These are phyloP conservation scores for Calonectria pseudoreteaudii DNA, from an alignment of 2,329 filamentous ascomycete genomes.

Conservation along the genomic window DNA sequence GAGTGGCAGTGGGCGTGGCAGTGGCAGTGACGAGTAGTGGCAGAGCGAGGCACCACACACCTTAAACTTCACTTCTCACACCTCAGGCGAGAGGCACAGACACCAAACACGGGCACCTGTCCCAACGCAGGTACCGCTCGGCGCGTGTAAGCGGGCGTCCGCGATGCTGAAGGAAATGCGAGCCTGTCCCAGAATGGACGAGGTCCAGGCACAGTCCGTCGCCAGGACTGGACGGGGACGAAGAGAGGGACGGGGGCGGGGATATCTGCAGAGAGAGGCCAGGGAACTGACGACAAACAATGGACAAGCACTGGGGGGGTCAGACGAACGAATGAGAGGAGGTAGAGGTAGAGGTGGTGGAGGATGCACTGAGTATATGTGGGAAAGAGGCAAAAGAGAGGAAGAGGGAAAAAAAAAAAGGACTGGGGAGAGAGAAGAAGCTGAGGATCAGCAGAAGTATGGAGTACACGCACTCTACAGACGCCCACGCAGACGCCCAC, in stretches of 20 bases:
- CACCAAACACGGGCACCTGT: constrained; percentile 25
- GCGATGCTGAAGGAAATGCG: constrained; percentile 8
- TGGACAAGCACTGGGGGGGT: constrained; percentile 15
- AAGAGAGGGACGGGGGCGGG: constrained; percentile 12
- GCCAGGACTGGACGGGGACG: constrained; percentile 10
- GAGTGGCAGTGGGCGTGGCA: constrained; percentile 22
- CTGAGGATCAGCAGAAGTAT: constrained; percentile 36
- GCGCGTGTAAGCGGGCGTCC: constrained; percentile 22
- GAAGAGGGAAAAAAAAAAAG: constrained; percentile 30
- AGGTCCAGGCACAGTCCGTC: constrained; percentile 6
- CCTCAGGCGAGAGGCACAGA: constrained; percentile 23
- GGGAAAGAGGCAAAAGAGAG: constrained; percentile 29
- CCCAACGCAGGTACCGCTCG: constrained; percentile 27
- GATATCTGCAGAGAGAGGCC: constrained; percentile 27
- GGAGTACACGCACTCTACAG: constrained; percentile 38
- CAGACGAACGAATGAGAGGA: constrained; percentile 33
- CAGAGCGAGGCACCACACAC: constrained; percentile 19
- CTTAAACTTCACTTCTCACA: constrained; percentile 17
- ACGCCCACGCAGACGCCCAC: constrained; percentile 40
- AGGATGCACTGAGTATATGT: constrained; percentile 28
- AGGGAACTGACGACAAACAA: constrained; percentile 34
- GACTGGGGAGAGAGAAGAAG: constrained; percentile 23
- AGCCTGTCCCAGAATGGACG: constrained; percentile 22
- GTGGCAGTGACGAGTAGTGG: constrained; percentile 22
- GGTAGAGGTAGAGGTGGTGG: constrained; percentile 20